phyloP scores from a whole-genome alignment of 2,329 filamentous ascomycete species.

The Blastomyces gilchristii region DNA sequence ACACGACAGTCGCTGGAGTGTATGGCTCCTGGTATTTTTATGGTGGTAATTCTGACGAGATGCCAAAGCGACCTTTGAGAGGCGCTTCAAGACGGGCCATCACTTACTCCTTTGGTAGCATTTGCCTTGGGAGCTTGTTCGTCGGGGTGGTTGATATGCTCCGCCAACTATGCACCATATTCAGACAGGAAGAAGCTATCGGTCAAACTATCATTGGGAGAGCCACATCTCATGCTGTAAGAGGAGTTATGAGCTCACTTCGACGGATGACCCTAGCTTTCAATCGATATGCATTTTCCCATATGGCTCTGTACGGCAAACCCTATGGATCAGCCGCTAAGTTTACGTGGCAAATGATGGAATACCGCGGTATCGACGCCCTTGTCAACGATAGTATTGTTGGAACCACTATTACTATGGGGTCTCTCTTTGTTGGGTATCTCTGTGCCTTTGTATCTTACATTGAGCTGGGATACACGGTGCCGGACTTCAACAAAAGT shows the following conservation, averaged over 20 bases:
- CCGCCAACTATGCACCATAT: constrained; percentile 71
- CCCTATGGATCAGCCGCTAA: constrained; percentile 77
- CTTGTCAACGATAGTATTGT: constrained; percentile 82
- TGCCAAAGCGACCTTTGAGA: constrained; percentile 68
- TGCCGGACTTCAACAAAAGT: constrained; percentile 66
- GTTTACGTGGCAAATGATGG: constrained; percentile 85
- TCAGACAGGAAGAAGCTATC: constrained; percentile 52
- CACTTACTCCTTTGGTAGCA: constrained; percentile 87
- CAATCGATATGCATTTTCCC: constrained; percentile 85
- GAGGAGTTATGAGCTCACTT: constrained; percentile 65
- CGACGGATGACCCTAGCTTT: constrained; percentile 82
- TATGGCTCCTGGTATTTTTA: constrained; percentile 94
- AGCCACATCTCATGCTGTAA: constrained; percentile 62
- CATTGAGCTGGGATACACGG: constrained; percentile 73
- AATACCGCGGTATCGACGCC: constrained; percentile 80
- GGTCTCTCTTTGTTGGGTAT: constrained; percentile 73
- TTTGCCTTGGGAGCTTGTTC: constrained; percentile 73
- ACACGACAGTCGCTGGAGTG: constrained; percentile 75
- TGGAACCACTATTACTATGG: constrained; percentile 61
- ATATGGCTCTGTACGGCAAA: constrained; percentile 89
- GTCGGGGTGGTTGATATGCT: constrained; percentile 81
- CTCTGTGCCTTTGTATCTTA: constrained; percentile 72
- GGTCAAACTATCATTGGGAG: constrained; percentile 58
- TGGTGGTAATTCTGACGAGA: constrained; percentile 48
- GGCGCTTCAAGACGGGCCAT: constrained; percentile 72